Conservation (phyloP, 192 early-diverging fungal species). For the Phycomyces blakesleeanus region DNA sequence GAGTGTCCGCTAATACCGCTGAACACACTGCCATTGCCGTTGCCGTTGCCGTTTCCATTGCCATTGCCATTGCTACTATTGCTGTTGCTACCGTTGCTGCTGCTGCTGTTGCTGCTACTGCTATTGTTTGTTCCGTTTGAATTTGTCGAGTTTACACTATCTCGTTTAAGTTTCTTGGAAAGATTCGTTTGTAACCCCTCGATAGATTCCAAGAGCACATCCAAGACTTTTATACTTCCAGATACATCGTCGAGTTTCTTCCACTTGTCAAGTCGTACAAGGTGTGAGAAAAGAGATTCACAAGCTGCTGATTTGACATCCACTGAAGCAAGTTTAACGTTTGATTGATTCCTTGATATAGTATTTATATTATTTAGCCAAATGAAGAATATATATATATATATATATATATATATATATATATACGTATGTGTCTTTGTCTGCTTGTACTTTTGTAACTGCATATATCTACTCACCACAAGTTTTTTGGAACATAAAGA, state of each 20-base stretch:
- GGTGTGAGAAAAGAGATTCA: conserved; percentile 10
- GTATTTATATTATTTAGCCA: no score
- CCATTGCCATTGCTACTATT: no score
- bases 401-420: no score
- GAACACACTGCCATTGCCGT: background rate
- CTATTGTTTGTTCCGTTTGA: conserved; percentile 1
- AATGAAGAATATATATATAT: no score
- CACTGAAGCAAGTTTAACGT: conserved; percentile 20
- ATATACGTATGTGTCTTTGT: no score
- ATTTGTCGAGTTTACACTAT: conserved; percentile 5
- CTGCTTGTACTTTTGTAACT: no score
- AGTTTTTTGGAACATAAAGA: conserved; percentile 32
- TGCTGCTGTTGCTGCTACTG: no score
- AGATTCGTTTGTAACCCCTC: conserved; percentile 13
- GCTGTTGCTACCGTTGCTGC: no score
- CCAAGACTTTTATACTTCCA: conserved; percentile 13
- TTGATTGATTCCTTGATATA: conserved; percentile 30
- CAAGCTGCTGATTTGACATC: conserved; percentile 26
- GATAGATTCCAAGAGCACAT: conserved; percentile 8
- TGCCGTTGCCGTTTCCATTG: no score
- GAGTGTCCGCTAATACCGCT: conserved; percentile 1
- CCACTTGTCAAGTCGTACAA: conserved; percentile 28
- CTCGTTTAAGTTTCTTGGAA: conserved; percentile 26
- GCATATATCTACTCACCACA: conserved; percentile 15
- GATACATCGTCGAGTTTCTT: conserved; percentile 17